Evolutionary conservation across 1,284 basidiomycete genomes (phyloP), one percentile per base, ranked within the genome.

Genomic region (Xanthoconium separans): DNA sequence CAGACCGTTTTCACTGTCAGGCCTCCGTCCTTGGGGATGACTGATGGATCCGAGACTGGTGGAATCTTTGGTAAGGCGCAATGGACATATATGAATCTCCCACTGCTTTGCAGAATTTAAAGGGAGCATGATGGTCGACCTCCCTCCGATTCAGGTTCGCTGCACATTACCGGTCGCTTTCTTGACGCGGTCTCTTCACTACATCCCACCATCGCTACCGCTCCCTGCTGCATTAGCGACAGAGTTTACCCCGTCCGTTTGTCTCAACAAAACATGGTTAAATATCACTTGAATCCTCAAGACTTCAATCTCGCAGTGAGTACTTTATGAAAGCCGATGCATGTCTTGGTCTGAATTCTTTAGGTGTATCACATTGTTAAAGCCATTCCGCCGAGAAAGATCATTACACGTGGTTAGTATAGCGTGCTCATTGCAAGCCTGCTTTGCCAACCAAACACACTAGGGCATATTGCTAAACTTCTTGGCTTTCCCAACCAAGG

Each of bases 381-480:
- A 44, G 42, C 52, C 30, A 54, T 64, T 33, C 56, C 62, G 2
- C 49, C 51, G 12, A 11, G 24, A 15, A 59, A 50, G 30, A 53
- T 64, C 18, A 57, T 60, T 7, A 65, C 56, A 4, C 56, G 57
- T 54, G 55, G 62, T 60, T 7, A 48, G 64, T 18, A 47, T 43
- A 12, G 9, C n/a, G 7, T 13, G 29, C 30, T 11, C n/a, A 44
- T 31, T 36, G 12, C 40, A 27, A 4, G 3, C 40, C 9, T 22
- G 12, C 27, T 18, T 45, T 24, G 30, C 16, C 8, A 29, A 41
- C 18, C 24, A 22, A 48, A 40, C 11, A 11, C 13, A 29, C 10
- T 44, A 61, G 61, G 51, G 2, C 54, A 53, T 18, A 52, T 66
- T n/a, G 59, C 57, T 13, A 47, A 58, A 27, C 51, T 65, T n/a